These are phyloP conservation scores for Kwoniella sp. DNA, from an alignment of 768 basidiomycete species.

Conservation along the genomic window DNA sequence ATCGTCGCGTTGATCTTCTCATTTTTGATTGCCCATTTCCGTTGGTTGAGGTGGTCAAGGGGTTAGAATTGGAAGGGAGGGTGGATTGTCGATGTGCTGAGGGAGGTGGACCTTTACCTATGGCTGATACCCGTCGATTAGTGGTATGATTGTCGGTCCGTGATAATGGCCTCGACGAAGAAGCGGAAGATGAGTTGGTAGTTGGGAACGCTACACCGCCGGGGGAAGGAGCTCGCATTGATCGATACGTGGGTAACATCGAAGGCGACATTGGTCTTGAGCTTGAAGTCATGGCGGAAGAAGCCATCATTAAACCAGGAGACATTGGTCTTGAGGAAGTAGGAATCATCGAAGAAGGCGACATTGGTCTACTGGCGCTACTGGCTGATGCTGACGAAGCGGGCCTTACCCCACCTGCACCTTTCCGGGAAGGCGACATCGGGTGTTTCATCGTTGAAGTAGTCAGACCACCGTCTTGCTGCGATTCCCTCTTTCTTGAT, in stretches of 20 bases:
- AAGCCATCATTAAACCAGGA: conserved; percentile 17
- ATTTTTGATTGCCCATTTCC: neutral
- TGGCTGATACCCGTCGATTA: neutral
- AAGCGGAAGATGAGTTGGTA: conserved; percentile 7
- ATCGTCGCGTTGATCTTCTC: conserved; percentile 25
- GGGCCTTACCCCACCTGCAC: neutral
- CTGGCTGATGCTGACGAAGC: conserved; percentile 4
- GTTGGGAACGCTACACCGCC: conserved; percentile 15
- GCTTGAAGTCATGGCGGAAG: neutral
- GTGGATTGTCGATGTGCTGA: conserved; percentile 14
- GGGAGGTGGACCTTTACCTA: conserved; percentile 42
- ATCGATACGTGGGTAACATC: conserved; percentile 21
- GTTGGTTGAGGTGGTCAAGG: conserved; percentile 5
- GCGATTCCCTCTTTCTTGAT: neutral
- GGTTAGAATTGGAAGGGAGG: neutral
- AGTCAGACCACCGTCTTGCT: neutral
- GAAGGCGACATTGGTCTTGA: conserved; percentile 36
- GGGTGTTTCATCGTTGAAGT: neutral
- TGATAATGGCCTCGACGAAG: conserved; percentile 10
- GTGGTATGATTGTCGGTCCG: neutral
- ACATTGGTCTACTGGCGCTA: conserved; percentile 23
- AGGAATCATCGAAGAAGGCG: conserved; percentile 21
- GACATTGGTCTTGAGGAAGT: conserved; percentile 33
- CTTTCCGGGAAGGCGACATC: neutral
- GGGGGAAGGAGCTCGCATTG: conserved; percentile 27